Evolutionary conservation across 768 basidiomycete genomes (phyloP).

Genomic region (Suillus ampliporus): DNA sequence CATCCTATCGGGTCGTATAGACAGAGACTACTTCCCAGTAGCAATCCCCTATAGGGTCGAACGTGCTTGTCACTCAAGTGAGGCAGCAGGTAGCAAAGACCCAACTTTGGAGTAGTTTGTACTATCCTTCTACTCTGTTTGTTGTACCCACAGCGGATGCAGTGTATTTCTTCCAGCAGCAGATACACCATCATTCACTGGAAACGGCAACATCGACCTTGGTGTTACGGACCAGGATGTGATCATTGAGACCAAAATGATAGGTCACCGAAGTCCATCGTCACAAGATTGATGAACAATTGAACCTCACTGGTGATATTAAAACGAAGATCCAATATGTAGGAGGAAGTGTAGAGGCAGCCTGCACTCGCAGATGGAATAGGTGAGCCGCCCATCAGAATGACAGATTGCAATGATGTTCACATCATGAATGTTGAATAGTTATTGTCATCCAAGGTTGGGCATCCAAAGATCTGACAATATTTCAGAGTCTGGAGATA

Average conservation of each 20-base stretch:
- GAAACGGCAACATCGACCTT: constrained; percentile 94
- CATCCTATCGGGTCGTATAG: no score
- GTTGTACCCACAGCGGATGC: no score
- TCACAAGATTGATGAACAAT: constrained; percentile 59
- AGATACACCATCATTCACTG: constrained; percentile 98
- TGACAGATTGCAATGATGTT: constrained; percentile 5
- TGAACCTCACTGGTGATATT: constrained; percentile 55
- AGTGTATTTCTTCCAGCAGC: constrained; percentile 96
- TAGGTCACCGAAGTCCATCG: constrained; percentile 78
- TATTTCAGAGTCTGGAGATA: constrained; percentile 97
- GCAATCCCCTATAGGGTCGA: no score
- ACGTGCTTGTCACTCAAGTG: no score
- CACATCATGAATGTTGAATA: constrained; percentile 34
- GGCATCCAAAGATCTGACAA: constrained; percentile 4
- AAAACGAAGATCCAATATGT: constrained; percentile 91
- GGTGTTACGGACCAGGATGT: constrained; percentile 99
- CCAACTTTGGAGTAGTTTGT: no score
- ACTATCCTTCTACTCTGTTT: no score
- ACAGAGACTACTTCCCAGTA: no score
- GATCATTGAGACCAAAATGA: constrained; percentile 87
- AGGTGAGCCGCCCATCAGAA: constrained; percentile 52
- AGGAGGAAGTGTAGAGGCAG: constrained; percentile 97
- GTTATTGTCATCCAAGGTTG: constrained; percentile 64
- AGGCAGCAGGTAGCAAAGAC: no score
- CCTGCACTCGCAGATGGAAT: constrained; percentile 98